These are phyloP conservation scores for Paraurostyla sp. DNA, from an alignment of 73 alveolate species.

Conservation along the genomic window DNA sequence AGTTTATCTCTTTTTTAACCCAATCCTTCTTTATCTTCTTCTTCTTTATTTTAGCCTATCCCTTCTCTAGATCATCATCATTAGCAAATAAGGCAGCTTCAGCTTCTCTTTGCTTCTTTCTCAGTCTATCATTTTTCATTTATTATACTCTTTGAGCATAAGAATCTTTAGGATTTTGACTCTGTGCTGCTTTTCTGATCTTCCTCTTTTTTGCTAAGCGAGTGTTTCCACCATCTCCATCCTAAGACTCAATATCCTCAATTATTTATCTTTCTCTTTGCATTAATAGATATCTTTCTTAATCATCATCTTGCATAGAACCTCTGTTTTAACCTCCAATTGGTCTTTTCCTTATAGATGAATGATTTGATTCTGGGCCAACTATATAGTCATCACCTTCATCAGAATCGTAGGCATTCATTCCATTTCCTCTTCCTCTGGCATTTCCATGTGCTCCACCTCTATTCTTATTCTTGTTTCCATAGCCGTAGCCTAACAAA, in stretches of 20 bases:
- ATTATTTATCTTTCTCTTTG: constrained; percentile 33
- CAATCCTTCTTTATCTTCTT: constrained; percentile 52
- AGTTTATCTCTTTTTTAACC: constrained; percentile 43
- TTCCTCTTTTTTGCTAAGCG: constrained; percentile 36
- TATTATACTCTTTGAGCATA: not conserved
- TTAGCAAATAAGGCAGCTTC: constrained; percentile 6
- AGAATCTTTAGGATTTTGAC: constrained; percentile 24
- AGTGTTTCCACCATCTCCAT: not conserved
- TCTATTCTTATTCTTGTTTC: not conserved
- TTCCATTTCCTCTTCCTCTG: not conserved
- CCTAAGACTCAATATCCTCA: not conserved
- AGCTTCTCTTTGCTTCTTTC: constrained; percentile 29
- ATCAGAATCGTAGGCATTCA: not conserved
- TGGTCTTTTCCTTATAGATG: constrained; percentile 7
- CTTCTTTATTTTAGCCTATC: constrained; percentile 7
- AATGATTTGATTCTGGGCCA: constrained; percentile 45
- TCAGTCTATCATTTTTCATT: constrained; percentile 1
- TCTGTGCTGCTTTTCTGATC: constrained; percentile 26
- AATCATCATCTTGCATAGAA: not conserved
- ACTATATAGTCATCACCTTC: constrained; percentile 43
- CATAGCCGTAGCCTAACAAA: not conserved
- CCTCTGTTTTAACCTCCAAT: not conserved
- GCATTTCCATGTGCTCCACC: not conserved
- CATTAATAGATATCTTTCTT: not conserved
- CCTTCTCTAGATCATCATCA: not conserved